phyloP scores from a whole-genome alignment of 2,329 filamentous ascomycete species.

The Colletotrichum sidae region DNA sequence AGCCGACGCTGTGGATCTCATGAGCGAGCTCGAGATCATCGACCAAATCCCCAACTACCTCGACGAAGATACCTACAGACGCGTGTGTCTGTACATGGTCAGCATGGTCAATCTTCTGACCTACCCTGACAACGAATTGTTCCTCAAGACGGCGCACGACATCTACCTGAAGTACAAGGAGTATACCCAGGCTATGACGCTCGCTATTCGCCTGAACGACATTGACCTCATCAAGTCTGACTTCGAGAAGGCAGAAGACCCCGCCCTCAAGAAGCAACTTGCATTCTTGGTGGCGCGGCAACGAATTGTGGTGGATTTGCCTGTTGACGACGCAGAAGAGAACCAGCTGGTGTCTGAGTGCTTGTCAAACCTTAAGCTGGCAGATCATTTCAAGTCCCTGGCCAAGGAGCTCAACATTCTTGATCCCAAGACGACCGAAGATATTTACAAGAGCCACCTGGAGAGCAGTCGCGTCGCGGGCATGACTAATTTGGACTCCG shows the following conservation, averaged over 20 bases:
- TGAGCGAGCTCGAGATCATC: conserved; percentile 98
- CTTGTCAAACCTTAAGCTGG: conserved; percentile 86
- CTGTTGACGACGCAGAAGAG: conserved; percentile 65
- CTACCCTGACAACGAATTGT: conserved; percentile 96
- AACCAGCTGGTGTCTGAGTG: conserved; percentile 84
- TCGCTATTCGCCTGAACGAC: conserved; percentile 95
- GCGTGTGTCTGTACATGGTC: conserved; percentile 97
- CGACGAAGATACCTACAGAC: conserved; percentile 91
- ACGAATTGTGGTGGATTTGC: conserved; percentile 82
- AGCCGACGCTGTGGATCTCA: conserved; percentile 95
- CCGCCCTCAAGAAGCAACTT: conserved; percentile 89
- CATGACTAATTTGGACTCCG: conserved; percentile 94
- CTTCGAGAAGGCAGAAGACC: conserved; percentile 83
- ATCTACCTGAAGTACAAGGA: conserved; percentile 96
- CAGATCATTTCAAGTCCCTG: conserved; percentile 92
- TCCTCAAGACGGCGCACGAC: conserved; percentile 90
- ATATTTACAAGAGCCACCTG: conserved; percentile 99
- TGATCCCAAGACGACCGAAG: conserved; percentile 95
- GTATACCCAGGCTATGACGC: conserved; percentile 90
- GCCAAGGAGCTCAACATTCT: conserved; percentile 97
- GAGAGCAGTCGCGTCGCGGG: conserved; percentile 94
- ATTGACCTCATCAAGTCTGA: conserved; percentile 83
- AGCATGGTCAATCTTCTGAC: conserved; percentile 98
- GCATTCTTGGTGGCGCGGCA: conserved; percentile 93
- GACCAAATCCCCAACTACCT: conserved; percentile 89